Conservation (phyloP, 129 eudicot species). For the Centaurea solstitialis region DNA sequence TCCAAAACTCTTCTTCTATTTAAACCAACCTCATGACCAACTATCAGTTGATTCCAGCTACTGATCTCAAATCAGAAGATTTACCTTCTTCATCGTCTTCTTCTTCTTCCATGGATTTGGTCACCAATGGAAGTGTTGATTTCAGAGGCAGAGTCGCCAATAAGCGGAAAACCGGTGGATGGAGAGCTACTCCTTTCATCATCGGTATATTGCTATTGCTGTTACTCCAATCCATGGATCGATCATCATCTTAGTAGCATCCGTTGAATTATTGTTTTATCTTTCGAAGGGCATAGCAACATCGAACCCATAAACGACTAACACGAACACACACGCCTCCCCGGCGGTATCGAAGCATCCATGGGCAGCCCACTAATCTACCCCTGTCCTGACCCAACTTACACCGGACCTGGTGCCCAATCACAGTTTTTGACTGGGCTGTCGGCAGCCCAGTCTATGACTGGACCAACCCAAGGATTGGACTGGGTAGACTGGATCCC, state of each 20-base stretch:
- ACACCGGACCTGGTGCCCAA: no score
- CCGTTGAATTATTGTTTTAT: background rate
- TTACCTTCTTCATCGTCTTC: no score
- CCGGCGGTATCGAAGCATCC: no score
- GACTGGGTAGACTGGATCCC: no score
- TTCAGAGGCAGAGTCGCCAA: slow-evolving; percentile 63
- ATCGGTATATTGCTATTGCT: slow-evolving; percentile 38
- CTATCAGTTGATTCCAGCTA: slow-evolving; percentile 13
- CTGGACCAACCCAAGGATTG: no score
- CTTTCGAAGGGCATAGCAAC: no score
- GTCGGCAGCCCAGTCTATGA: no score
- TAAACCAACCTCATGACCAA: slow-evolving; percentile 1
- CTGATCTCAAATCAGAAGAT: slow-evolving; percentile 14
- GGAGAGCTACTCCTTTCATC: slow-evolving; percentile 75
- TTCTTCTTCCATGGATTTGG: slow-evolving; percentile 38
- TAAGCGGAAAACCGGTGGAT: slow-evolving; percentile 68
- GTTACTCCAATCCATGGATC: background rate
- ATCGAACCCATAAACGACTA: no score
- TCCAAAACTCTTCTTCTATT: background rate
- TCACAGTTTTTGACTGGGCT: no score
- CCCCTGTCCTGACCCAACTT: no score
- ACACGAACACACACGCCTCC: no score
- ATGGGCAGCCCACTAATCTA: no score
- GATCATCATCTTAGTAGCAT: background rate
- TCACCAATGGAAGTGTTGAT: slow-evolving; percentile 54